These are phyloP conservation scores for Puccinia hordei DNA, from an alignment of 1,284 basidiomycete genomes.

Conservation along the genomic window DNA sequence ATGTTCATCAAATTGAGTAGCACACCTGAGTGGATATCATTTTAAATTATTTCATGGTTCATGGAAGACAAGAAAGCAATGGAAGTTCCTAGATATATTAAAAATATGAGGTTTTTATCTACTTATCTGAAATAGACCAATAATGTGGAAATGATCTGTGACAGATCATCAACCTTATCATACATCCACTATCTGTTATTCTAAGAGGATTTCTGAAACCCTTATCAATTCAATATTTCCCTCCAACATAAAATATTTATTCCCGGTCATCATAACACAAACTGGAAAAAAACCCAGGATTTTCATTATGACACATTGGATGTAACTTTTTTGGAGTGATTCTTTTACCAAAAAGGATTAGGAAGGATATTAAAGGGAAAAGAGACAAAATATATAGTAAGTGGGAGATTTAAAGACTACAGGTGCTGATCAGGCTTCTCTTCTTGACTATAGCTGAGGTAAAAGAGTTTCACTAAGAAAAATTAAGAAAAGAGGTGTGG, in stretches of 20 bases:
- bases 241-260: constrained; percentile 82
- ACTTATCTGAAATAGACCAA: constrained; percentile 52
- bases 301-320: too few relatives aligned
- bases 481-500: too few relatives aligned
- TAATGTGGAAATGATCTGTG: too few relatives aligned
- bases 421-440: too few relatives aligned
- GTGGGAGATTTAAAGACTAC: too few relatives aligned
- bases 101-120: constrained; percentile 53
- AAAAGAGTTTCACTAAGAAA: too few relatives aligned
- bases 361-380: too few relatives aligned
- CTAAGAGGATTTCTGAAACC: constrained; percentile 74
- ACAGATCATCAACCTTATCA: constrained; percentile 71
- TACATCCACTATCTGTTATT: constrained; percentile 89
- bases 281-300: constrained; percentile 10
- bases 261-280: constrained; percentile 75
- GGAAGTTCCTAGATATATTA: constrained; percentile 57
- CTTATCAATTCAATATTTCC: constrained; percentile 75
- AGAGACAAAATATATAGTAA: too few relatives aligned
- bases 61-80: constrained; percentile 66
- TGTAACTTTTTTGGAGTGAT: too few relatives aligned
- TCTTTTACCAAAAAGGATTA: too few relatives aligned
- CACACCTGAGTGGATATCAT: not conserved
- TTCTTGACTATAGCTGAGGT: too few relatives aligned
- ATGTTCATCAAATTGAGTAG: not conserved
- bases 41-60: not conserved